Base-by-base conservation (phyloP, 2,329 filamentous ascomycete species). In the Corniculantispora saksenae region DNA sequence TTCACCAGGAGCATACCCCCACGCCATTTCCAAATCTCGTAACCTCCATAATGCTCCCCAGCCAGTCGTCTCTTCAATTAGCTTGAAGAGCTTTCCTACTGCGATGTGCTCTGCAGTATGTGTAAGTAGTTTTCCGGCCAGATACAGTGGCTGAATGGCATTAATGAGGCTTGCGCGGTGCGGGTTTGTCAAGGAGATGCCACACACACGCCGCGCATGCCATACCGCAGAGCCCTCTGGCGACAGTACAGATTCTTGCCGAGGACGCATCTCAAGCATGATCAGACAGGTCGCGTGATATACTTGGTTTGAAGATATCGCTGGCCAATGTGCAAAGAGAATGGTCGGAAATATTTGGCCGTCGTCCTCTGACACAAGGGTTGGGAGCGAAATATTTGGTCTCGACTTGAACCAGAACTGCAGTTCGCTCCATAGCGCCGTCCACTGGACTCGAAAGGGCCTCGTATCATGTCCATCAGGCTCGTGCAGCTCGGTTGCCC, bases 201-300 rank as follows among this genome's bases (percentile, higher is more conserved):
- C 83, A 43, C 81, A 83, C 25, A 85, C 80, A 17, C 81, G 77
- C 27, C 80, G 76, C 0, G 81, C 82, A 69, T 84, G 82, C 82
- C 81, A 83, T n/a, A 83, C 67, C 1, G 76, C 64, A 2, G 70
- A 57, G 2, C 69, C 70, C 10, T 76, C 35, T 67, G 55, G 65
- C 7, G 67, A 66, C 7, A 72, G 67, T 5, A 70, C 60, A n/a
- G 61, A n/a, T 40, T 67, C 72, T 15, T 68, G 53, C 43, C 73
- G 60, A 19, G 81, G 78, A 27, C 75, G 77, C 59, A 78, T 78
- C 48, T 82, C 79, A 0, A 85, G 71, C 66, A 85, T 74, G 5
- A 84, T 68, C 2, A 85, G 79, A 61, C 80, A 82, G 4, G 82
- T 77, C 0, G 83, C 81, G 61, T 85, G 83, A 38, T 84, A 84